phyloP scores from a whole-genome alignment of 192 early-diverging fungal species.

The Diversispora epigaea region DNA sequence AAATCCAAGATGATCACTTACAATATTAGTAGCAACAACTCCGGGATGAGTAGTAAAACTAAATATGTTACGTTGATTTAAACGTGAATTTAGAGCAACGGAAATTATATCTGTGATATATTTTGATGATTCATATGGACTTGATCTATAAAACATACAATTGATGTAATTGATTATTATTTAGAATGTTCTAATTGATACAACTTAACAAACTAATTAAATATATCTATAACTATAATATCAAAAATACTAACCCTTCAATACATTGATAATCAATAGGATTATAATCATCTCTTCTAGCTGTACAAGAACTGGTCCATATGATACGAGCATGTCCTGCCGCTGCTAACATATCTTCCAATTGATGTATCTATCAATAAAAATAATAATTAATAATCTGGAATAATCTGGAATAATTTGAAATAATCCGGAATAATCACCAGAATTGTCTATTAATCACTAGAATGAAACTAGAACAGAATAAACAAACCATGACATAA shows the following conservation, averaged over 20 bases:
- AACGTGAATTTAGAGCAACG: slow-evolving; percentile 36
- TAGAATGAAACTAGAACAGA: no score
- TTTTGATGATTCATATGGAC: slow-evolving; percentile 59
- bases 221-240: not conserved
- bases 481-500: slow-evolving; percentile 50
- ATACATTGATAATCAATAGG: slow-evolving; percentile 54
- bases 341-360: slow-evolving; percentile 43
- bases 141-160: slow-evolving; percentile 1
- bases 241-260: slow-evolving; percentile 33
- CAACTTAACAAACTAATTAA: no score
- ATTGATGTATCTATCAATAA: slow-evolving; percentile 45
- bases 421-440: not conserved
- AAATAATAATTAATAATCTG: not conserved
- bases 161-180: not conserved
- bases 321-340: slow-evolving; percentile 49
- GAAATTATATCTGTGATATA: slow-evolving; percentile 51
- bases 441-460: not conserved
- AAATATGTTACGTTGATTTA: slow-evolving; percentile 38
- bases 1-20: slow-evolving; percentile 9
- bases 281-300: slow-evolving; percentile 37
- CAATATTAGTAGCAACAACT: slow-evolving; percentile 47
- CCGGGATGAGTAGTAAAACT: slow-evolving; percentile 56
- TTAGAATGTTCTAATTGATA: not conserved
- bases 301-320: slow-evolving; percentile 57
- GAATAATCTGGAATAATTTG: not conserved